A percentile compares a stretch with the other conserved stretches of the same genome.
These are phyloP conservation scores for Triticum monococcum DNA, from an alignment of 176 grass and related monocot genomes.

Conservation along the genomic window DNA sequence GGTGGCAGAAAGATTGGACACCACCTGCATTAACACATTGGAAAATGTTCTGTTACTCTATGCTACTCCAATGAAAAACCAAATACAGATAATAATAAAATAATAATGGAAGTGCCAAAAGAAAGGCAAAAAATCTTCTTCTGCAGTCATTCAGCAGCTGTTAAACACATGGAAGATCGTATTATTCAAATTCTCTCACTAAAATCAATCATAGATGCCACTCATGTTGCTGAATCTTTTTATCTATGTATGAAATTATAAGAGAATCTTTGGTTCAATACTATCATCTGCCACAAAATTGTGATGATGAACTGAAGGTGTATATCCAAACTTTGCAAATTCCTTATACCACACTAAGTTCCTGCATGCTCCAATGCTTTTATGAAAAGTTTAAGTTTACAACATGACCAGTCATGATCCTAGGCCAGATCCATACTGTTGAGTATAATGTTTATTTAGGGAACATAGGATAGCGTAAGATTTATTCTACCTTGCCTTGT, in stretches of 20 bases:
- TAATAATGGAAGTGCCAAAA: background rate
- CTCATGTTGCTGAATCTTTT: background rate
- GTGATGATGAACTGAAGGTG: background rate
- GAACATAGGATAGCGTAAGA: no score
- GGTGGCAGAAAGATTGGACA: conserved; percentile 92
- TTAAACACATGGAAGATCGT: conserved; percentile 5
- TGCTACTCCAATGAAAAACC: background rate
- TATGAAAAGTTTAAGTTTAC: background rate
- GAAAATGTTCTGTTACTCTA: conserved; percentile 14
- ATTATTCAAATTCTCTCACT: conserved; percentile 2
- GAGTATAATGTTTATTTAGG: no score
- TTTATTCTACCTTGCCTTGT: no score
- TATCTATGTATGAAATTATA: no score
- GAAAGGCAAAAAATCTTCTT: background rate
- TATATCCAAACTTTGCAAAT: background rate
- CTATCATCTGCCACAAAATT: background rate
- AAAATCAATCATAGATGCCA: conserved; percentile 11
- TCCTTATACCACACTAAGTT: background rate
- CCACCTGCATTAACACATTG: conserved; percentile 50
- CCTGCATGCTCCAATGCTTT: background rate
- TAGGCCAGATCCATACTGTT: background rate
- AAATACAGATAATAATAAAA: background rate
- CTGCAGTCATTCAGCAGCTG: background rate
- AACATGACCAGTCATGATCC: background rate
- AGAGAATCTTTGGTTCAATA: conserved; percentile 3